Percentiles rank a stretch among this genome's conserved stretches.
These are phyloP conservation scores for Leccinum subatratum DNA, from an alignment of 1,284 basidiomycete species.

Conservation along the genomic window DNA sequence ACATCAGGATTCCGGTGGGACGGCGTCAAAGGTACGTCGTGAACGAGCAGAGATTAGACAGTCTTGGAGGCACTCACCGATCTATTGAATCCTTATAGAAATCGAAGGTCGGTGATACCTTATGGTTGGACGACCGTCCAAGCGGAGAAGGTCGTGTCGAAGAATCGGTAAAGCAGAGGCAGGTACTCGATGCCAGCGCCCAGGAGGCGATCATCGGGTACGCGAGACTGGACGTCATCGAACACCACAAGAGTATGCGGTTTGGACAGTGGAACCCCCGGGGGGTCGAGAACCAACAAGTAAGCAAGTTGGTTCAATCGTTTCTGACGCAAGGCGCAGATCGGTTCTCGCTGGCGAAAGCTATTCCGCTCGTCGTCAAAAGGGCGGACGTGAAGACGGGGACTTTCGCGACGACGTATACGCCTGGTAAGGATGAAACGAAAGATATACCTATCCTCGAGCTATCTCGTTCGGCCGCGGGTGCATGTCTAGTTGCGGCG, in stretches of 20 bases:
- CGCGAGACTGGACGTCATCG: neutral
- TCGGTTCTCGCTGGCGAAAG: neutral
- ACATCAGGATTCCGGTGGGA: no score
- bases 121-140: neutral
- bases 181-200: neutral
- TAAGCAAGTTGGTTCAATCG: neutral
- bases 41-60: no score
- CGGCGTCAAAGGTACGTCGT: no score
- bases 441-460: no score
- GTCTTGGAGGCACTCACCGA: no score
- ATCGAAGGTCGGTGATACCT: neutral
- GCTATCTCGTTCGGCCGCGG: no score
- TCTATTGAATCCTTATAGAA: no score
- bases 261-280: neutral
- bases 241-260: neutral
- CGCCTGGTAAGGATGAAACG: neutral
- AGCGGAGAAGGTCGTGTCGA: neutral
- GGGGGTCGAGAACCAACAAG: rapidly evolving
- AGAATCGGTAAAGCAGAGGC: neutral
- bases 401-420: neutral
- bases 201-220: neutral
- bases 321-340: neutral
- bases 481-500: neutral
- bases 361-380: neutral
- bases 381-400: neutral